These are phyloP conservation scores for Mycena alexandri DNA, from an alignment of 768 basidiomycete genomes.

Conservation along the genomic window DNA sequence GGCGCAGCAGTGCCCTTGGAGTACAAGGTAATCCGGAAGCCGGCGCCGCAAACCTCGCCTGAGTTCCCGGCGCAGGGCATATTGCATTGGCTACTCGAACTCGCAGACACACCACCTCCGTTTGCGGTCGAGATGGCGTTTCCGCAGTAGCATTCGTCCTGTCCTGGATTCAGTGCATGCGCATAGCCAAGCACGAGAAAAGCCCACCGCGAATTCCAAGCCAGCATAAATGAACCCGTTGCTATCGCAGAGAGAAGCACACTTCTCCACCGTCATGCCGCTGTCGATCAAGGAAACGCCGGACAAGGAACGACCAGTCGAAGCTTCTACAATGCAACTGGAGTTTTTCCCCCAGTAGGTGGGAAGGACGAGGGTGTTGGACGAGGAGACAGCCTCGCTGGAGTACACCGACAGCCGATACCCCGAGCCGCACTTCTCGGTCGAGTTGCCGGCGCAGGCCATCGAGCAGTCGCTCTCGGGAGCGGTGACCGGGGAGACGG, in stretches of 20 bases:
- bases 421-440: constrained; percentile 24
- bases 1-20: constrained; percentile 53
- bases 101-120: constrained; percentile 22
- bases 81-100: constrained; percentile 47
- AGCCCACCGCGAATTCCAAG: constrained; percentile 17
- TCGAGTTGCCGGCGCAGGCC: constrained; percentile 25
- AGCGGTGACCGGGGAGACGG: not conserved
- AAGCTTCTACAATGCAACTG: constrained; percentile 20
- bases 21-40: constrained; percentile 55
- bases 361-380: constrained; percentile 18
- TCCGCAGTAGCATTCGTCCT: constrained; percentile 33
- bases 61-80: constrained; percentile 53
- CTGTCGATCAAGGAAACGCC: constrained; percentile 9
- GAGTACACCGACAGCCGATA: constrained; percentile 25
- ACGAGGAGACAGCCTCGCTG: constrained; percentile 5
- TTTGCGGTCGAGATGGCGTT: constrained; percentile 26
- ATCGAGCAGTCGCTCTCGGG: constrained; percentile 27
- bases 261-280: constrained; percentile 30
- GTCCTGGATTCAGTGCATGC: not conserved
- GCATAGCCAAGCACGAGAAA: not conserved
- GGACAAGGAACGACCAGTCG: constrained; percentile 18
- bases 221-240: constrained; percentile 28
- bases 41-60: constrained; percentile 56
- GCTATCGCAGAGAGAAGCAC: constrained; percentile 22
- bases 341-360: constrained; percentile 26